Percentiles rank a stretch among this genome's conserved stretches.
Conservation (phyloP, 495 filamentous ascomycete genomes). For the Aspergillus steynii region DNA sequence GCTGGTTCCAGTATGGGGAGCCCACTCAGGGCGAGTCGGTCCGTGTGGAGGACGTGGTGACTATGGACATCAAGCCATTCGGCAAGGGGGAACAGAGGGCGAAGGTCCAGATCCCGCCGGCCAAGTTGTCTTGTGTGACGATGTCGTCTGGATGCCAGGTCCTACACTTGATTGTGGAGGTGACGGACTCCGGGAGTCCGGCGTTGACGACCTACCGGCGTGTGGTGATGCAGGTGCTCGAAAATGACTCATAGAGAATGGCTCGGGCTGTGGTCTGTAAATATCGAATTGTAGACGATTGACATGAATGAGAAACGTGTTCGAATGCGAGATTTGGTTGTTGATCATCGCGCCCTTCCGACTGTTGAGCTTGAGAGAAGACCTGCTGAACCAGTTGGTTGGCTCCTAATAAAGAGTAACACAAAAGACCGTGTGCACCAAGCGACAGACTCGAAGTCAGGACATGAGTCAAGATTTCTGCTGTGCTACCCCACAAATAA, state of each 20-base stretch:
- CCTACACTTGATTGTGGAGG: constrained; percentile 38
- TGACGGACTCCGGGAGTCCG: constrained; percentile 23
- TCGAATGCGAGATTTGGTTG: no score
- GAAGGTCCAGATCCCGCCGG: constrained; percentile 27
- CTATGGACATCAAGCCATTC: constrained; percentile 12
- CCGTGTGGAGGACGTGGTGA: constrained; percentile 28
- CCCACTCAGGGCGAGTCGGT: constrained; percentile 32
- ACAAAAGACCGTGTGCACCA: no score
- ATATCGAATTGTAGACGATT: not conserved
- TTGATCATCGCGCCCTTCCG: no score
- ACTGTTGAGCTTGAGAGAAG: no score
- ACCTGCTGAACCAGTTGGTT: no score
- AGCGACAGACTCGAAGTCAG: no score
- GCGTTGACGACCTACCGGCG: constrained; percentile 33
- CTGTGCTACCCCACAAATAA: no score
- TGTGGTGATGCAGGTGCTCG: constrained; percentile 28
- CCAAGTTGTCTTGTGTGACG: constrained; percentile 25
- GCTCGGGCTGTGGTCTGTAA: not conserved
- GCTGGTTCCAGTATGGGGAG: constrained; percentile 44
- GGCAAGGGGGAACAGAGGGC: constrained; percentile 14
- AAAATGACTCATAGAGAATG: not conserved
- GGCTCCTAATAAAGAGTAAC: no score
- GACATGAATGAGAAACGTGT: no score
- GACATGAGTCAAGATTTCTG: no score
- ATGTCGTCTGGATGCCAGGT: constrained; percentile 22